Conservation (phyloP, 2,329 filamentous ascomycete genomes). For the Hypomyces perniciosus region DNA sequence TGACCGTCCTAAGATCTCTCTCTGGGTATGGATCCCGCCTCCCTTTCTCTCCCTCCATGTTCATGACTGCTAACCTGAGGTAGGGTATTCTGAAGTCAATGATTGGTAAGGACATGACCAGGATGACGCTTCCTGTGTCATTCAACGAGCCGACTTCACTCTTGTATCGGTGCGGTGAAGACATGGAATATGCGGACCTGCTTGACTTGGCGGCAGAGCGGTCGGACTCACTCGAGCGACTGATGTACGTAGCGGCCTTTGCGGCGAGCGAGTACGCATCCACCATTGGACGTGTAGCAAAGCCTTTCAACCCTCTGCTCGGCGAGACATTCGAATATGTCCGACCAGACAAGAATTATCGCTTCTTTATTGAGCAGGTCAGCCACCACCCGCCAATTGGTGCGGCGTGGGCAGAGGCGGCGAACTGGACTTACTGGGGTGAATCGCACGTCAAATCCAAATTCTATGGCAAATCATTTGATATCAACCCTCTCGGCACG, state of each 20-base stretch:
- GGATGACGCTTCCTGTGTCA: conserved; percentile 96
- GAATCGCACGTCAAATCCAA: conserved; percentile 94
- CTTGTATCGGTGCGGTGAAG: conserved; percentile 89
- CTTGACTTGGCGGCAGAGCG: conserved; percentile 84
- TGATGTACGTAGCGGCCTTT: conserved; percentile 93
- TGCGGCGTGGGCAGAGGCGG: conserved; percentile 85
- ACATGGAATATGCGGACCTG: conserved; percentile 96
- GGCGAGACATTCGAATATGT: conserved; percentile 97
- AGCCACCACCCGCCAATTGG: conserved; percentile 95
- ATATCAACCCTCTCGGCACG: conserved; percentile 91
- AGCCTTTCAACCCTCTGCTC: conserved; percentile 94
- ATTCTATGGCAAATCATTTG: conserved; percentile 96
- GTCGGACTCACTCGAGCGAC: conserved; percentile 78
- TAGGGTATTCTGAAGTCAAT: conserved; percentile 96
- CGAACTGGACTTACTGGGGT: conserved; percentile 95
- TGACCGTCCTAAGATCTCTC: conserved; percentile 84
- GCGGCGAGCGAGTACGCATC: conserved; percentile 95
- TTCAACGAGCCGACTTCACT: conserved; percentile 98
- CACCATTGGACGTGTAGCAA: conserved; percentile 92
- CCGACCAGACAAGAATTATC: conserved; percentile 91
- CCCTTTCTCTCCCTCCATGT: background rate
- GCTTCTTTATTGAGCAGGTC: conserved; percentile 98
- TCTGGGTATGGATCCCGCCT: conserved; percentile 68
- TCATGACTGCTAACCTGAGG: conserved; percentile 18
- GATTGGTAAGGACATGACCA: conserved; percentile 99